Evolutionary conservation across 345 rosid species (phyloP).

Genomic region (Lumnitzera racemosa): DNA sequence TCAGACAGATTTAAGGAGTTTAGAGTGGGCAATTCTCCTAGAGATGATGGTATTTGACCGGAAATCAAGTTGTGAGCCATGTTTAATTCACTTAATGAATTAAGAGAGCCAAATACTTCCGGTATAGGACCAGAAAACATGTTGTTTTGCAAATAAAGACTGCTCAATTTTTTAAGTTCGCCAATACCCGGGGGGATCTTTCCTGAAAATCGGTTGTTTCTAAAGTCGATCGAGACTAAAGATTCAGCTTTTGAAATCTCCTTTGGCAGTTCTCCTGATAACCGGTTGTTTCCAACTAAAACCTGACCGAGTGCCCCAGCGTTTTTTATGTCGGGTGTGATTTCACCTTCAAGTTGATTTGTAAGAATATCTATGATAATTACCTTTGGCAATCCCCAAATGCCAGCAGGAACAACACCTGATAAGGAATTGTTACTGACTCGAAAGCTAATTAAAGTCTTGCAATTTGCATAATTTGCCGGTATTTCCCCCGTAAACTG

Average conservation of each 20-base stretch:
- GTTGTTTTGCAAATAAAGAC: slow-evolving; percentile 57
- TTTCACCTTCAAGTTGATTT: slow-evolving; percentile 54
- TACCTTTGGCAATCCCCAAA: slow-evolving; percentile 72
- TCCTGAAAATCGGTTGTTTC: slow-evolving; percentile 59
- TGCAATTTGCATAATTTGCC: slow-evolving; percentile 48
- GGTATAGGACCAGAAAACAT: slow-evolving; percentile 58
- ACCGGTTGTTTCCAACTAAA: slow-evolving; percentile 37
- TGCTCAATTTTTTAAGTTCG: slow-evolving; percentile 38
- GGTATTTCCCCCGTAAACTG: slow-evolving; percentile 73
- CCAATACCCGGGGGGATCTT: slow-evolving; percentile 50
- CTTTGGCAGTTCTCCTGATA: slow-evolving; percentile 64
- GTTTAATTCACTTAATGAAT: slow-evolving; percentile 49
- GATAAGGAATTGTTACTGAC: slow-evolving; percentile 58
- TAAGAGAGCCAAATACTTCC: slow-evolving; percentile 49
- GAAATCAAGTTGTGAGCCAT: slow-evolving; percentile 63
- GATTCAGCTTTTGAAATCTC: slow-evolving; percentile 47
- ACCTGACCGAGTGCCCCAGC: slow-evolving; percentile 47
- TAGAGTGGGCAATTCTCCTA: slow-evolving; percentile 60
- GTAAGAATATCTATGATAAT: slow-evolving; percentile 51
- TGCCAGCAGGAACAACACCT: slow-evolving; percentile 63
- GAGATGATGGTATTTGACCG: slow-evolving; percentile 53
- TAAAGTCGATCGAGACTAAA: slow-evolving; percentile 37
- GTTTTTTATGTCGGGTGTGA: slow-evolving; percentile 46
- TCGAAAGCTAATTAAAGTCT: slow-evolving; percentile 53
- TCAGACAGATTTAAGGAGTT: slow-evolving; percentile 66